Conservation (phyloP, 805 yeast species). For the Candida germanica region DNA sequence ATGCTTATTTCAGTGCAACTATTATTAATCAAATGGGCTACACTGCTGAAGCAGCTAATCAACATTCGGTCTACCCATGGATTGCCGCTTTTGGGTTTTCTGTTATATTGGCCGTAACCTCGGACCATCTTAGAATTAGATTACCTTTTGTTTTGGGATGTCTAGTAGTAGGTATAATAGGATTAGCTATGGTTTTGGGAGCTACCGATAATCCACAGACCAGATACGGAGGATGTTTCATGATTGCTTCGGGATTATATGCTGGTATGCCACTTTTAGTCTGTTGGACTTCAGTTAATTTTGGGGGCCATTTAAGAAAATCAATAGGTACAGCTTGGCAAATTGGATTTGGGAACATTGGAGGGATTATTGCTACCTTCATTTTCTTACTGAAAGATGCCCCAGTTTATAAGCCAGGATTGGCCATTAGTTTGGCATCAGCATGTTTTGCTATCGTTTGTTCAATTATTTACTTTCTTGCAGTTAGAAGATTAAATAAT, state of each 20-base stretch:
- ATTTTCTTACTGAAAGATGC: constrained; percentile 53
- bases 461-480: constrained; percentile 30
- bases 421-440: constrained; percentile 49
- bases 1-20: constrained; percentile 70
- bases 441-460: constrained; percentile 39
- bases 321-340: constrained; percentile 58
- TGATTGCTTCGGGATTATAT: constrained; percentile 57
- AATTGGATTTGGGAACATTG: constrained; percentile 72
- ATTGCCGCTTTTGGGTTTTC: constrained; percentile 67
- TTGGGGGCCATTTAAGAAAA: constrained; percentile 61
- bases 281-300: constrained; percentile 64
- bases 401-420: constrained; percentile 58
- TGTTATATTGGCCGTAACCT: constrained; percentile 56
- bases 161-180: constrained; percentile 41
- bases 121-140: constrained; percentile 54
- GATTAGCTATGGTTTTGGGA: constrained; percentile 55
- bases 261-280: constrained; percentile 66
- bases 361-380: constrained; percentile 65
- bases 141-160: constrained; percentile 37
- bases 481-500: constrained; percentile 21
- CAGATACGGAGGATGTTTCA: constrained; percentile 64
- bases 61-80: constrained; percentile 86
- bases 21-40: constrained; percentile 61
- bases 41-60: constrained; percentile 71
- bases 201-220: constrained; percentile 32